phyloP scores from a whole-genome alignment of 805 yeast genomes.

The Ogataea pignaliae region DNA sequence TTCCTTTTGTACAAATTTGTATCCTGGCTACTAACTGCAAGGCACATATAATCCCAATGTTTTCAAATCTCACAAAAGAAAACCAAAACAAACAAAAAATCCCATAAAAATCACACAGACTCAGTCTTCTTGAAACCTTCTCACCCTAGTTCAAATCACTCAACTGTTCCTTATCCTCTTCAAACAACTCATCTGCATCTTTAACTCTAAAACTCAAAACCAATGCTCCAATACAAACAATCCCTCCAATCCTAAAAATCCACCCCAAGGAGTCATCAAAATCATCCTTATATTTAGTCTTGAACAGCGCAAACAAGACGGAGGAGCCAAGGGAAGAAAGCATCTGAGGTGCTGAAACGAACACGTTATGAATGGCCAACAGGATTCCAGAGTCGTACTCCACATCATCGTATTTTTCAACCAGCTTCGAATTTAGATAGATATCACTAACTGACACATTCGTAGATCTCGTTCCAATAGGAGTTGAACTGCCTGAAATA shows the following conservation, averaged over 20 bases:
- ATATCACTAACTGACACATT: conserved; percentile 7
- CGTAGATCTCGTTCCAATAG: conserved; percentile 6
- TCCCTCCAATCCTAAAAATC: conserved; percentile 55
- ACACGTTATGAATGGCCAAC: conserved; percentile 54
- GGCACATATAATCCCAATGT: too few species aligned
- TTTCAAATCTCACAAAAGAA: too few species aligned
- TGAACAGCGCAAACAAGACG: conserved; percentile 38
- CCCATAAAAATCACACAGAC: background rate
- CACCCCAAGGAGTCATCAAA: conserved; percentile 46
- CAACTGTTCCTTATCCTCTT: conserved; percentile 28
- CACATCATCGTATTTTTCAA: conserved; percentile 32
- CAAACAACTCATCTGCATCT: conserved; percentile 33
- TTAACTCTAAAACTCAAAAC: conserved; percentile 39
- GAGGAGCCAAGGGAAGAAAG: conserved; percentile 46
- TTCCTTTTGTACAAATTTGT: too few species aligned
- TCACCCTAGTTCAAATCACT: background rate
- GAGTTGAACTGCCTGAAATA: conserved; percentile 4
- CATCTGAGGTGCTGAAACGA: conserved; percentile 56
- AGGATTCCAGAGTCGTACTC: conserved; percentile 56
- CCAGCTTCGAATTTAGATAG: conserved; percentile 18
- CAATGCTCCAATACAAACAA: conserved; percentile 44
- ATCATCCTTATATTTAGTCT: conserved; percentile 22
- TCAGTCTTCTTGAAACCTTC: background rate
- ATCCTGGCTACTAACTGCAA: too few species aligned
- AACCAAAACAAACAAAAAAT: background rate